Base-by-base conservation (phyloP, 2,329 filamentous ascomycete species). In the Fusarium coicis region DNA sequence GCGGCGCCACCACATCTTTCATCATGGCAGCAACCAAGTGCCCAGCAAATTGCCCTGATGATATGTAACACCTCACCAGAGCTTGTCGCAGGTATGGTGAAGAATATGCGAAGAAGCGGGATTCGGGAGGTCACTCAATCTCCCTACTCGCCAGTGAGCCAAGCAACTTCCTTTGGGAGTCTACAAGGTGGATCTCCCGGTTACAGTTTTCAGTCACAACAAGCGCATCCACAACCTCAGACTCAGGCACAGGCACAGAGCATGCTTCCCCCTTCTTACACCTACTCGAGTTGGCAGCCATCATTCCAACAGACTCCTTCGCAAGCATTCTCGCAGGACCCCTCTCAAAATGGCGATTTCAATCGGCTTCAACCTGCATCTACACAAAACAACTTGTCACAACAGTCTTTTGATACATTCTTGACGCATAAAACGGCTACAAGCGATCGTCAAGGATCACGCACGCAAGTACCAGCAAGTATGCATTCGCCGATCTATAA, bases 1-100 rank as follows among this genome's bases (percentile, higher is more conserved):
- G 18, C 53, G n/a, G 23, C 34, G 21, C 12, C 34, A 23, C n/a
- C n/a, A 21, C 21, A 9, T 16, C 10, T 32, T 34, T 32, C 32
- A n/a, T 26, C 18, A 21, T 56, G 42, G 52, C 42, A 49, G 28
- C 43, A 52, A 15, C 3, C 53, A n/a, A 30, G 34, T 26, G 14
- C 39, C 5, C 26, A 56, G 19, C 59, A 67, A 7, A 47, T 67
- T 40, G 23, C 63, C n/a, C 21, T 36, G 6, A 34, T 36, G 37
- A 61, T 60, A 53, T 67, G 42, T 26, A 36, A 67, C 39, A 67
- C 53, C 15, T 14, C 40, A 12, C 34, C 36, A 40, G 44, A 42
- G 39, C 23, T 26, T n/a, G 30, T 53, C 28, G 34, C 23, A 32
- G 15, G 34, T n/a, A 44, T 50, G 21, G 30, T 34, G 21, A 21